A percentile compares a stretch with the other conserved stretches of the same genome.
phyloP scores from a whole-genome alignment of 2,329 filamentous ascomycete genomes.

The Pseudocercospora pini-densiflorae region DNA sequence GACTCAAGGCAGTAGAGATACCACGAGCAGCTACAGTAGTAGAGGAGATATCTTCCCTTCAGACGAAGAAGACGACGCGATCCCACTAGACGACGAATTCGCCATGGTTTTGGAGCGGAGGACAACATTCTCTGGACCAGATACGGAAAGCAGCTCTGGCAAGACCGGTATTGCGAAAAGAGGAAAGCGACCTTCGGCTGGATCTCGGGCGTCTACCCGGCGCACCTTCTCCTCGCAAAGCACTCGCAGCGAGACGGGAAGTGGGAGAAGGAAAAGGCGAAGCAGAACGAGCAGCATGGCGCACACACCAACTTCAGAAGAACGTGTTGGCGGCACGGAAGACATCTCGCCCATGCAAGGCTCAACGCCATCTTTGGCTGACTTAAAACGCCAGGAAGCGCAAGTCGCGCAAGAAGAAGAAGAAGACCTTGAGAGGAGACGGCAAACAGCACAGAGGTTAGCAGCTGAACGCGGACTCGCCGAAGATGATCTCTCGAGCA shows the following conservation, averaged over 20 bases:
- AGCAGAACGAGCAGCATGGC: slow-evolving; percentile 26
- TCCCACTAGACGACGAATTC: slow-evolving; percentile 92
- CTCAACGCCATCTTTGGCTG: slow-evolving; percentile 54
- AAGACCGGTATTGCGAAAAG: slow-evolving; percentile 50
- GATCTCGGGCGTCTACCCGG: slow-evolving; percentile 33
- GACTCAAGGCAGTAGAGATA: slow-evolving; percentile 78
- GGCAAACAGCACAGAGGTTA: slow-evolving; percentile 59
- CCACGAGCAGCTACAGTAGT: slow-evolving; percentile 83
- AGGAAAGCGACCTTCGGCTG: slow-evolving; percentile 50
- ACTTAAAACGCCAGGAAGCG: slow-evolving; percentile 64
- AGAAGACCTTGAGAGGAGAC: slow-evolving; percentile 53
- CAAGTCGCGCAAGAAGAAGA: slow-evolving; percentile 60
- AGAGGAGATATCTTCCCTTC: slow-evolving; percentile 90
- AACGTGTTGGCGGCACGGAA: slow-evolving; percentile 9
- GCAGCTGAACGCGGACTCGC: slow-evolving; percentile 59
- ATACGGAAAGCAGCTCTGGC: slow-evolving; percentile 71
- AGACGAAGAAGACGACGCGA: slow-evolving; percentile 82
- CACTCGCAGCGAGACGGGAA: slow-evolving; percentile 24
- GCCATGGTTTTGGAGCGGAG: slow-evolving; percentile 78
- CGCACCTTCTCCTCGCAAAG: slow-evolving; percentile 32
- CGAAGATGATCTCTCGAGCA: slow-evolving; percentile 30
- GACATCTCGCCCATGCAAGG: slow-evolving; percentile 32
- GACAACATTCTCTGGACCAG: slow-evolving; percentile 48
- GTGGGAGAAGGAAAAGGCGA: slow-evolving; percentile 23
- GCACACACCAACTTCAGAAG: slow-evolving; percentile 21